Evolutionary conservation across 2,329 filamentous ascomycete species (phyloP), one percentile per base, ranked within the genome.

Genomic region (Penicillium sclerotigenum): DNA sequence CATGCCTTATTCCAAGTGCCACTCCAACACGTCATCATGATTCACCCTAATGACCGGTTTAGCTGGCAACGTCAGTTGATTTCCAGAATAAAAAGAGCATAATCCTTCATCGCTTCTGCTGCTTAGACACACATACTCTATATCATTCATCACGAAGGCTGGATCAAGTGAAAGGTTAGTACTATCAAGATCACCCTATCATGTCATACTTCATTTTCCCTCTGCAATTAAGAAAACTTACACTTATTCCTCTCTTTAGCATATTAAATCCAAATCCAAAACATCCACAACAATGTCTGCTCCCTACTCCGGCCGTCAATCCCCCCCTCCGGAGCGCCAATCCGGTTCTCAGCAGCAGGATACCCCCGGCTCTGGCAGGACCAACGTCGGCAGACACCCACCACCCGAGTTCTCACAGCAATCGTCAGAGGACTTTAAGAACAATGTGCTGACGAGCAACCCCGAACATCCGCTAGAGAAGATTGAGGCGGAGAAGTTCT

Each of bases 271-370:
- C 28, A 48, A 43, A 18, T 16, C 33, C 36, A 36, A 34, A 28
- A 54, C 24, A 46, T 28, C 18, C 52, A 47, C 34, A 49, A 67
- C 51, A 47, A 71, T 91, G 88, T 86, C 88, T 66, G 80, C 82
- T 54, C 81, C 78, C 62, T 76, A 80, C 69, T 75, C 83, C 75
- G 88, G 89, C 72, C 86, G 87, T 70, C 83, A 96, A 76, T 96
- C 91, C 31, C 91, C 91, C 59, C 78, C 86, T 50, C 89, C 89
- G 28, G 85, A 89, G 77, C 71, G 73, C 63, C 89, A 90, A 75
- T 77, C 80, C 36, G 86, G 83, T 57, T 75, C 79, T 53, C 90
- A 94, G 77, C 75, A 84, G 56, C 77, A 83, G 61, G 83, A 83
- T 8, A 69, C 81, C 13, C 80, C 85, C 2, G 83, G 73, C n/a